Evolutionary conservation across 106 monocot genomes (phyloP), one percentile per base, ranked within the genome.

Genomic region (Acorus gramineus): DNA sequence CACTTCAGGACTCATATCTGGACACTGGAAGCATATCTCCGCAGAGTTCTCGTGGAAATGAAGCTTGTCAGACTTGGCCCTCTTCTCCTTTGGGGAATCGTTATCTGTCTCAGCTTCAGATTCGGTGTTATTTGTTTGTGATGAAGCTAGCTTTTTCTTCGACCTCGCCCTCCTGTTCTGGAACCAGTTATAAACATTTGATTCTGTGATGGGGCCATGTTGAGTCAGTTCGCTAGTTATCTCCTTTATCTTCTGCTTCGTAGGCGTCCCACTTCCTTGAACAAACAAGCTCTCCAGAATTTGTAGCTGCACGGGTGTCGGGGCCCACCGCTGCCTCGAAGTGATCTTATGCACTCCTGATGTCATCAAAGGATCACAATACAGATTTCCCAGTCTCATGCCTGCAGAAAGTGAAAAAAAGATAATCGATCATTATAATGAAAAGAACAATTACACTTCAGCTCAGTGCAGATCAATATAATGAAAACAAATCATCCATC

Each of bases 181-280:
- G 63, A 94, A 94, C 93, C 93, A 94, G 75, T 94, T 94, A 57
- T 84, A 94, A 6, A 94, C 89, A 74, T 94, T 94, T 9, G 83
- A 72, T 63, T 86, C 93, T 9, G 93, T 81, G 44, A 94, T 84
- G 11, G 79, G 77, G 11, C 93, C 89, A 13, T 86, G 83, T 6
- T 84, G 76, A 3, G 86, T 59, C 5, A 94, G 76, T 46, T 86
- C 77, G 43, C 49, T 7, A 3, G 89, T 75, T 46, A 94, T 81
- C 64, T 89, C 81, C 53, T 81, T 80, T 42, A 94, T 83, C 79
- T 84, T 94, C 44, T 84, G 86, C 68, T 86, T 94, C 81, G 68
- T 84, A 2, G 86, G 93, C n/a, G 83, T 79, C 7, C 71, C 93
- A 55, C 65, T 68, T 50, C 84, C 93, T 63, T 84, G 74, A 5